Evolutionary conservation across 805 yeast species (phyloP).

Genomic region (Candida saitoana): DNA sequence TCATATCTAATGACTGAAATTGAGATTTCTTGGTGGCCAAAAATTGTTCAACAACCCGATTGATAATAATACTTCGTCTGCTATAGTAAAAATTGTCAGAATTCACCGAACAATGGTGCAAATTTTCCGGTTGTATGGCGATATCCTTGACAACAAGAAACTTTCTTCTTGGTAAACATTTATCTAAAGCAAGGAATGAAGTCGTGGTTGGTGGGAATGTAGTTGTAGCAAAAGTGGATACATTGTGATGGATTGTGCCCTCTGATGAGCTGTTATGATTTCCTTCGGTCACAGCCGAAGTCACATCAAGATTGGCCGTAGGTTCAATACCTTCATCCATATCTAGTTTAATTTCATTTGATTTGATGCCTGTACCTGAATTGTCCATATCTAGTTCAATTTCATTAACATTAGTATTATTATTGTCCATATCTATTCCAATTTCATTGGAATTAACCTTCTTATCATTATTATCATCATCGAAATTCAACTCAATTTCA

Average conservation of each 20-base stretch:
- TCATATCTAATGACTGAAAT: slow-evolving; percentile 12
- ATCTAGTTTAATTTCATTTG: slow-evolving; percentile 4
- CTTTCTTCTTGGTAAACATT: slow-evolving; percentile 64
- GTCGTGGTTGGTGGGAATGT: slow-evolving; percentile 21
- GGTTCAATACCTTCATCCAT: neutral
- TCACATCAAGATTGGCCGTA: neutral
- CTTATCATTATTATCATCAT: slow-evolving; percentile 8
- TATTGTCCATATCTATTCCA: slow-evolving; percentile 19
- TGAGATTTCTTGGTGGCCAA: slow-evolving; percentile 7
- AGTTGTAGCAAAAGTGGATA: neutral
- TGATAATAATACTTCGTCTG: slow-evolving; percentile 29
- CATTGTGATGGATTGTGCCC: neutral
- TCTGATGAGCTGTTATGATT: neutral
- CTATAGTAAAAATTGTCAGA: slow-evolving; percentile 22
- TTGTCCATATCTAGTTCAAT: slow-evolving; percentile 19
- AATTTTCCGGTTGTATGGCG: slow-evolving; percentile 17
- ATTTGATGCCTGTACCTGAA: neutral
- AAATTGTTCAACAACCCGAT: slow-evolving; percentile 31
- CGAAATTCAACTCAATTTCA: slow-evolving; percentile 22
- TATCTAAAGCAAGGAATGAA: slow-evolving; percentile 75
- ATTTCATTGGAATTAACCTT: slow-evolving; percentile 15
- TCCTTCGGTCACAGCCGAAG: neutral
- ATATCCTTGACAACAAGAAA: slow-evolving; percentile 54
- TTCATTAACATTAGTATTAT: slow-evolving; percentile 10
- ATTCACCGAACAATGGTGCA: slow-evolving; percentile 13